Percentiles rank a stretch among this genome's conserved stretches.
phyloP scores from a whole-genome alignment of 2,329 filamentous ascomycete genomes.

The Aspergillus tamarii region DNA sequence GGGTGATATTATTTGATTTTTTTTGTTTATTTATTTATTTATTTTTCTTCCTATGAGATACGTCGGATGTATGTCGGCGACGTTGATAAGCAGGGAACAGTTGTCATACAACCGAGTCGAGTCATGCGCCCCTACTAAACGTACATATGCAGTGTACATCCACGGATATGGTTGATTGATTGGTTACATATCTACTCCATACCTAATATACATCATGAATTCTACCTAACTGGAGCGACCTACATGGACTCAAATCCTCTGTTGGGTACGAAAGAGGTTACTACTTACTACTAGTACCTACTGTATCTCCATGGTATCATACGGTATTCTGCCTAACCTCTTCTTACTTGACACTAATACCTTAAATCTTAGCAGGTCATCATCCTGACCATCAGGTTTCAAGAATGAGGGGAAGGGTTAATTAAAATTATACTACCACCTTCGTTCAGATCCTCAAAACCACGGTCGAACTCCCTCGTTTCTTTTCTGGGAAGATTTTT shows the following conservation, averaged over 20 bases:
- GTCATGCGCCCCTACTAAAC: constrained; percentile 1
- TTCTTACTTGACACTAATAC: background rate
- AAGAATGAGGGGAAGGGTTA: background rate
- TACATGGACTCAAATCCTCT: background rate
- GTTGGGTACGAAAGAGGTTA: constrained; percentile 1
- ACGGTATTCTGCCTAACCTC: background rate
- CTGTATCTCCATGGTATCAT: background rate
- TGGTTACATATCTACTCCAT: background rate
- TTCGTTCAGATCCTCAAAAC: background rate
- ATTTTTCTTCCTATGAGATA: background rate
- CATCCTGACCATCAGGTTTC: background rate
- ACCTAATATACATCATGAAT: background rate
- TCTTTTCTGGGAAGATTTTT: background rate
- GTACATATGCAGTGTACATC: constrained; percentile 5
- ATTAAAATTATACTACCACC: background rate
- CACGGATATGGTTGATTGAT: background rate
- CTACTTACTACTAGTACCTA: background rate
- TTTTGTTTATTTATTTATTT: background rate
- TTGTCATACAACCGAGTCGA: background rate
- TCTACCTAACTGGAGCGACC: background rate
- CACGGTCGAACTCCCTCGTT: background rate
- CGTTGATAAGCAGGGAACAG: constrained; percentile 2
- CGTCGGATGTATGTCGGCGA: background rate
- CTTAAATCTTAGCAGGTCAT: background rate
- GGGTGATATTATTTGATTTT: background rate